Evolutionary conservation across 176 grass and related monocot species (phyloP), one percentile per base, ranked within the genome.

Genomic region (Hordeum vulgare): DNA sequence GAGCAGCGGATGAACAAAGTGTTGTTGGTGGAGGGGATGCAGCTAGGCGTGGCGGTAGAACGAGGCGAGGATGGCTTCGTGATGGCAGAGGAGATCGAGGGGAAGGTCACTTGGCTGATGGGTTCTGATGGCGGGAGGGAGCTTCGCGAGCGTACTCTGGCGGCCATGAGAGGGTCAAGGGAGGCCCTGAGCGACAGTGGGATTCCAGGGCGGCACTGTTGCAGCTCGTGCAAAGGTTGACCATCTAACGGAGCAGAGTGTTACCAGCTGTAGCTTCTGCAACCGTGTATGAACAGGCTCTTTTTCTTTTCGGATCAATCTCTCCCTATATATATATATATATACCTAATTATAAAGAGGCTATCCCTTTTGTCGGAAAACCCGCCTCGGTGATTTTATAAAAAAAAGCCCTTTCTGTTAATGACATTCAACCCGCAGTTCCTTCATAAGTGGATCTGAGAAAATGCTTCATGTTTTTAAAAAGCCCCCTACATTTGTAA

Each of bases 1-100:
- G 86, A 84, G 80, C 86, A 89, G 74, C 67, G 66, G 4, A 34
- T 89, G 54, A 89, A 89, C 71, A 89, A 79, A 57, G 79, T 82
- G 11, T 64, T 90, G 21, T 8, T 90, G 37, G 74, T 69, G 9
- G 79, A 90, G 64, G 79, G 79, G 2, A 11, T 83, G 72, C 69
- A 58, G 60, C 9, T 81, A 3, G 87, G 76, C 5, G 67, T 84
- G 29, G 76, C 68, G 2, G 17, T 89, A 10, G 76, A 89, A 75
- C 82, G 76, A 14, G 2, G 15, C 26, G 15, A 51, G 9, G 26
- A 74, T 11, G 44, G 26, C 14, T 2, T 74, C 25, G 26, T 74
- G 71, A 74, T 0, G 9, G 44, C 71, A 9, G 15, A 31, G 44
- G 44, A 74, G 71, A 31, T 74, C 15, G 71, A 20, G 15, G 71